These are phyloP conservation scores for Chrysoporthe austroafricana DNA, from an alignment of 2,329 filamentous ascomycete genomes.

Conservation along the genomic window DNA sequence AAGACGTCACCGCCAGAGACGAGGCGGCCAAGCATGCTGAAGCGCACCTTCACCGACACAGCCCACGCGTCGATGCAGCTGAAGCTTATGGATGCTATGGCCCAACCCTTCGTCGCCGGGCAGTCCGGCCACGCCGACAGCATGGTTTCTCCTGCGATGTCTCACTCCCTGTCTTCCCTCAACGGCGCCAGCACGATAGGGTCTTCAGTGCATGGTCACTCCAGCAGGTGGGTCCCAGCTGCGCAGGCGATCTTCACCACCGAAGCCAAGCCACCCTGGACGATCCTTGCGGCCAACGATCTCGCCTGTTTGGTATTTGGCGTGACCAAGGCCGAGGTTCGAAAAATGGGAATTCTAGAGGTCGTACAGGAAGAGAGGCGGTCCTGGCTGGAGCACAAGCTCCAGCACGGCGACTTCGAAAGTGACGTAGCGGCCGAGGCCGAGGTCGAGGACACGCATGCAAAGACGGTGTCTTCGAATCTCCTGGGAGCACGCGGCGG, in stretches of 20 bases:
- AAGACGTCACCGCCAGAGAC: conserved; percentile 59
- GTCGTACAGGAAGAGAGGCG: conserved; percentile 89
- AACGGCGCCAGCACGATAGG: conserved; percentile 53
- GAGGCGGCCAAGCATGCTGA: conserved; percentile 66
- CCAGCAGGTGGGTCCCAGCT: conserved; percentile 85
- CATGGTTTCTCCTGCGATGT: conserved; percentile 49
- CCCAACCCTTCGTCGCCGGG: conserved; percentile 74
- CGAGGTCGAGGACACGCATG: conserved; percentile 40
- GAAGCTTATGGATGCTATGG: conserved; percentile 82
- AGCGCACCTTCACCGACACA: conserved; percentile 87
- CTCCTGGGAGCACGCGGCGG: conserved; percentile 71
- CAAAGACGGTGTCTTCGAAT: conserved; percentile 44
- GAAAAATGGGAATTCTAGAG: conserved; percentile 92
- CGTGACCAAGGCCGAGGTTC: conserved; percentile 94
- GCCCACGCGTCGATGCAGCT: conserved; percentile 75
- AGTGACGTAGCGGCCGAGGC: conserved; percentile 43
- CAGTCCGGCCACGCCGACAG: conserved; percentile 45
- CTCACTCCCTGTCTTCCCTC: conserved; percentile 45
- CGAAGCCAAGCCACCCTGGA: conserved; percentile 89
- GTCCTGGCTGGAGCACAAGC: conserved; percentile 85
- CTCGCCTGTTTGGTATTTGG: conserved; percentile 97
- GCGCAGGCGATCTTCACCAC: conserved; percentile 98
- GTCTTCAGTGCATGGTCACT: conserved; percentile 79
- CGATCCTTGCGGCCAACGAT: conserved; percentile 94
- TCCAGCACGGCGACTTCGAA: conserved; percentile 66